These are phyloP conservation scores for Chiua virens DNA, from an alignment of 768 basidiomycete species.

Conservation along the genomic window DNA sequence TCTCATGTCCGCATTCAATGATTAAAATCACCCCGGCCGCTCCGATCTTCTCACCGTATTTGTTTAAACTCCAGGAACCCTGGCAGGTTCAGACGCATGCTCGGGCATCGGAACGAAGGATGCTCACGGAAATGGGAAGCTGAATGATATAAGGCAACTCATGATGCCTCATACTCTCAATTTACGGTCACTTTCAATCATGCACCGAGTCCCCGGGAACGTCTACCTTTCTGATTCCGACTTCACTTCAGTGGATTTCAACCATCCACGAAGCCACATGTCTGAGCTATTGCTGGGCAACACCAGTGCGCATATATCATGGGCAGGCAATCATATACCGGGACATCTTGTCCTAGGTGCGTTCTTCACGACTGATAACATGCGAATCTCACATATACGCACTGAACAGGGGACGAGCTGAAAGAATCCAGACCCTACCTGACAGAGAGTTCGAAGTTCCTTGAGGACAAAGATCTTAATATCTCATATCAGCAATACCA, in stretches of 20 bases:
- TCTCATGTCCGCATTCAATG: too few relatives aligned
- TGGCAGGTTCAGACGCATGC: neutral
- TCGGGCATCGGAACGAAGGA: too few relatives aligned
- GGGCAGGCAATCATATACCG: neutral
- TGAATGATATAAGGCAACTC: neutral
- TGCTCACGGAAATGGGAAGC: too few relatives aligned
- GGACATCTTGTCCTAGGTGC: neutral
- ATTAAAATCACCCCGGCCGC: too few relatives aligned
- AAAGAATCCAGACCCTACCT: neutral
- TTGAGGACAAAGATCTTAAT: neutral
- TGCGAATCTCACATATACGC: neutral
- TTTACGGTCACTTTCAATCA: neutral
- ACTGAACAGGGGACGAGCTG: neutral
- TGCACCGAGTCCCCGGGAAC: neutral
- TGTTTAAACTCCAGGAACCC: neutral
- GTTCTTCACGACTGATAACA: neutral
- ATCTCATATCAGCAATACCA: too few relatives aligned
- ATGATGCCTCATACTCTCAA: too few relatives aligned
- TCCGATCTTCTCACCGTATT: too few relatives aligned
- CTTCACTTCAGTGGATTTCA: neutral
- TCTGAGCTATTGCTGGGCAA: too few relatives aligned
- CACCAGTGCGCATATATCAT: neutral
- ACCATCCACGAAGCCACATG: too few relatives aligned
- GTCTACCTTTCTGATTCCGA: neutral
- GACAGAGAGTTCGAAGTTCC: neutral